Conservation (phyloP, 78 protist genomes). For the Emiliania huxleyi region DNA sequence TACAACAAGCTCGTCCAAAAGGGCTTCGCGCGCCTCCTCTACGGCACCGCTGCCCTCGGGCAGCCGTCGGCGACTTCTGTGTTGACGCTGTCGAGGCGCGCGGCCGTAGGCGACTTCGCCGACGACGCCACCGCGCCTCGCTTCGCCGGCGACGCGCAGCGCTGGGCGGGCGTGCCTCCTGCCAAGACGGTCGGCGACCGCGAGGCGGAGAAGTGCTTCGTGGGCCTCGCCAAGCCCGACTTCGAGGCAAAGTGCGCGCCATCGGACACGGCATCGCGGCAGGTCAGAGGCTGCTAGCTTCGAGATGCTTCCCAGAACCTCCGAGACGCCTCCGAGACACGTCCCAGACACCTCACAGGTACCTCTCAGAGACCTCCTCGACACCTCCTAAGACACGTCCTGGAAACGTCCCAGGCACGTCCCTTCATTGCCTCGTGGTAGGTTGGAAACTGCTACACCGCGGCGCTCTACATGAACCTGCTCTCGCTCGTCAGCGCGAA, state of each 20-base stretch:
- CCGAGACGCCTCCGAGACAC: no score
- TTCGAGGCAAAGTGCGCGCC: conserved; percentile 73
- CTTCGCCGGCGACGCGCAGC: not conserved
- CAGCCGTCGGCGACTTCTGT: no score
- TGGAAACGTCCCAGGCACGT: no score
- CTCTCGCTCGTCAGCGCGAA: conserved; percentile 65
- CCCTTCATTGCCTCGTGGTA: no score
- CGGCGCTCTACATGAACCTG: conserved; percentile 81
- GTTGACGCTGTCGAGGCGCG: no score
- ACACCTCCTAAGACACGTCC: no score
- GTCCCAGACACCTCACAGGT: no score
- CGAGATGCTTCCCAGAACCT: no score
- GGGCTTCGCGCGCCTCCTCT: conserved; percentile 76
- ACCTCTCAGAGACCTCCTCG: no score
- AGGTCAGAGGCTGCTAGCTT: no score
- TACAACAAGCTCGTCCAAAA: conserved; percentile 92
- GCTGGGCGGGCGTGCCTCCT: not conserved
- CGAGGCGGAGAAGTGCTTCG: conserved; percentile 72
- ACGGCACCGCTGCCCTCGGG: no score
- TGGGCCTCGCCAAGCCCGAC: not conserved
- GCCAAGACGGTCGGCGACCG: conserved; percentile 65
- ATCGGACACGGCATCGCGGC: conserved; percentile 61
- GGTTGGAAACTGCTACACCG: conserved; percentile 95
- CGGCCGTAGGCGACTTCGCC: not conserved
- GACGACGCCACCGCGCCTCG: not conserved